Percentiles rank a stretch among this genome's conserved stretches.
Conservation (phyloP, 768 basidiomycete genomes). For the Termitomyces sp. region DNA sequence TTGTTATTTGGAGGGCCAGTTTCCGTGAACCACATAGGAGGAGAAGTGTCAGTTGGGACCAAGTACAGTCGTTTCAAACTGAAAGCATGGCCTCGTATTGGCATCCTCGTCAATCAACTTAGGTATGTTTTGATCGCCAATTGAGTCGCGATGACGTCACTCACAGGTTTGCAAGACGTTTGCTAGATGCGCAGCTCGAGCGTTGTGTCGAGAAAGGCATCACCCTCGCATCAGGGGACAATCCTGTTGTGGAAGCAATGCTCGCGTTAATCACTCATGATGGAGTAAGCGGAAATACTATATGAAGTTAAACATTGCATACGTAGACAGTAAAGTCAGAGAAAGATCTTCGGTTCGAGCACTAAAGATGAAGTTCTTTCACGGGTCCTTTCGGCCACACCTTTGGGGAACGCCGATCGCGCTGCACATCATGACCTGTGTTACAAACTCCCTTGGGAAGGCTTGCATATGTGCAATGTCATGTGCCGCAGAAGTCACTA, state of each 20-base stretch:
- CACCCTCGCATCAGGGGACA: slow-evolving; percentile 39
- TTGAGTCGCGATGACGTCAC: not conserved
- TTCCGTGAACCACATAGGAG: slow-evolving; percentile 70
- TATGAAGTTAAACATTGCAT: not conserved
- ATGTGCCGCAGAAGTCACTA: no score
- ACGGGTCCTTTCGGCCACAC: no score
- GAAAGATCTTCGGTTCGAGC: not conserved
- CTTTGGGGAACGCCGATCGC: no score
- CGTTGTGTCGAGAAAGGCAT: slow-evolving; percentile 61
- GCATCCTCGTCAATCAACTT: slow-evolving; percentile 82
- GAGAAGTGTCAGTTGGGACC: slow-evolving; percentile 62
- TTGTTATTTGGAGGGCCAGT: slow-evolving; percentile 82
- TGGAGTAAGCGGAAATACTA: slow-evolving; percentile 11
- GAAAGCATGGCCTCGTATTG: slow-evolving; percentile 85
- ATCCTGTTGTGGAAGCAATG: slow-evolving; percentile 43
- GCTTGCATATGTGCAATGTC: no score
- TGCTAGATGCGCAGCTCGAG: slow-evolving; percentile 65
- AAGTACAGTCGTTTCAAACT: slow-evolving; percentile 54
- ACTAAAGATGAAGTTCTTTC: no score
- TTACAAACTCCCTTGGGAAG: no score
- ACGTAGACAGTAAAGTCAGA: not conserved
- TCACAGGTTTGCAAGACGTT: slow-evolving; percentile 33
- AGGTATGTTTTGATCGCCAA: slow-evolving; percentile 40
- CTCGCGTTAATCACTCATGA: slow-evolving; percentile 21
- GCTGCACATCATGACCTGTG: no score